Conservation (phyloP, 345 rosid species). For the Salix viminalis region DNA sequence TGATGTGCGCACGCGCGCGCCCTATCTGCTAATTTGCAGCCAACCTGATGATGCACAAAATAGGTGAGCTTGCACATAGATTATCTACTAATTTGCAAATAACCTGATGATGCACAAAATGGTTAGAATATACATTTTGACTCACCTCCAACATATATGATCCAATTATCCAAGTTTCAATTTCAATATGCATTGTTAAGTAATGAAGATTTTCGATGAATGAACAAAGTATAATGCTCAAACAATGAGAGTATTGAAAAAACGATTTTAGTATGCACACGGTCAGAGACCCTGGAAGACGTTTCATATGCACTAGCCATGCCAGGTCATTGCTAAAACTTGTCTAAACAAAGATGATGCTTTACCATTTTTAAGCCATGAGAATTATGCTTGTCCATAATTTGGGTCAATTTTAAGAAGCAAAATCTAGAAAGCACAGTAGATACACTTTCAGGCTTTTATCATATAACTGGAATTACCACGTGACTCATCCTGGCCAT, state of each 20-base stretch:
- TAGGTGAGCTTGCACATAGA: no score
- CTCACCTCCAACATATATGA: not conserved
- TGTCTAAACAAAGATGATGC: not conserved
- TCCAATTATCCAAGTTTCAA: not conserved
- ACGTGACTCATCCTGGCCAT: constrained; percentile 42
- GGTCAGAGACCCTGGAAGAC: not conserved
- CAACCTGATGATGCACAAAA: not conserved
- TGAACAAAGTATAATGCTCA: not conserved
- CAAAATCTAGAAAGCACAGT: not conserved
- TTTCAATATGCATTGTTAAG: not conserved
- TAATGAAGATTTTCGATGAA: not conserved
- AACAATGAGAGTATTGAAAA: not conserved
- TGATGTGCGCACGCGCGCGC: not conserved
- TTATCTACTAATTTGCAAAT: not conserved
- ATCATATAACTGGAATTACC: constrained; percentile 29
- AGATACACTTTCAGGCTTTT: not conserved
- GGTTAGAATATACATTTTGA: not conserved
- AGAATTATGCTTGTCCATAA: not conserved
- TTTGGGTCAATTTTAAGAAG: not conserved
- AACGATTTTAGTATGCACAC: not conserved
- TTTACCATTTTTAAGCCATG: not conserved
- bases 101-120: not conserved
- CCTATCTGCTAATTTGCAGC: not conserved
- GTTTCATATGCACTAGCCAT: not conserved
- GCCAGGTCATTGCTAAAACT: not conserved